Base-by-base conservation (phyloP, 2,329 filamentous ascomycete genomes). In the Claviceps monticola region DNA sequence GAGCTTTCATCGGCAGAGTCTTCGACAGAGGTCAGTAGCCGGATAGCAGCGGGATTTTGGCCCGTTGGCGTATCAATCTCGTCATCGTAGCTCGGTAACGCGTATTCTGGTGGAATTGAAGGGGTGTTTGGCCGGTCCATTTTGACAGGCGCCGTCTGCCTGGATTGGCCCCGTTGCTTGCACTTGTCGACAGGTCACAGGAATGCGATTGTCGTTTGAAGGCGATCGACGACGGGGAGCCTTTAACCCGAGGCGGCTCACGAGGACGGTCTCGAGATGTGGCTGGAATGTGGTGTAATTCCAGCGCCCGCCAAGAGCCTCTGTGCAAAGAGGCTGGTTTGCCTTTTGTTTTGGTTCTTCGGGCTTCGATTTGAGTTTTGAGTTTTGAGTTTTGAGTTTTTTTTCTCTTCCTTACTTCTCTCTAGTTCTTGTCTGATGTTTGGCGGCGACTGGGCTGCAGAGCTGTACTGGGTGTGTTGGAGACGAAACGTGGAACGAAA, bases 21-120 rank as follows among this genome's bases (percentile, higher is more conserved):
- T 60, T 83, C 80, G 64, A 80, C 72, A 6, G 78, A 82, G 50
- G 79, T 83, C 67, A 84, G 68, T 59, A 84, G 68, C 59, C 80
- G 74, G 51, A 83, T 74, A 55, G 73, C 76, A 37, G 79, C 73
- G 45, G 72, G 66, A 60, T 74, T 75, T 52, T 71, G 67, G 54
- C 70, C 69, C 41, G 68, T 68, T 17, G 71, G 71, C 29, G 70
- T 73, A 56, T 71, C 68, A 57, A 75, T 68, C 26, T 79, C 75
- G 50, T 79, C 75, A 59, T 78, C 74, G 61, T 83, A 82, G 50
- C 66, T 65, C 19, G 75, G 75, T 50, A 79, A 69, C 56, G 70
- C 70, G 60, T 83, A 83, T 56, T 79, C 76, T 36, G 79, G 78
- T 54, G 75, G 76, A 56, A 73, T 68, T 37, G 71, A 70, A 45